Conservation (phyloP, 1,284 basidiomycete genomes). For the Marasmius fiardii region DNA sequence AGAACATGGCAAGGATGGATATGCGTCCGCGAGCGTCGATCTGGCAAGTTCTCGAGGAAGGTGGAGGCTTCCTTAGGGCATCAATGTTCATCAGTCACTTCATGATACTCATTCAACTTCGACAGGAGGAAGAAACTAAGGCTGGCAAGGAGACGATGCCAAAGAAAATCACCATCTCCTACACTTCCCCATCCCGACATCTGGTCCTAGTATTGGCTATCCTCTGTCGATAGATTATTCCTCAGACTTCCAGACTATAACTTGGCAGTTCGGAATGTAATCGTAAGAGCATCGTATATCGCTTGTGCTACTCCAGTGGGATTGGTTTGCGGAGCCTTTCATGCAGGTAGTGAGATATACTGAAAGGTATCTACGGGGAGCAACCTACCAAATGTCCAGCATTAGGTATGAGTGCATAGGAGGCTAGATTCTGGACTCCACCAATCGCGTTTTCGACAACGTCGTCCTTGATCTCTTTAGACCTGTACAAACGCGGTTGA, state of each 20-base stretch:
- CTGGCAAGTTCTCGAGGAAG: conserved; percentile 17
- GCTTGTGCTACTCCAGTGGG: conserved; percentile 29
- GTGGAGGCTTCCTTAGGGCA: conserved; percentile 16
- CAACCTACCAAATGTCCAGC: conserved; percentile 36
- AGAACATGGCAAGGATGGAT: conserved; percentile 16
- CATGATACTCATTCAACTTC: neutral
- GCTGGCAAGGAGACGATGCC: conserved; percentile 18
- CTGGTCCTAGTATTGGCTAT: too few relatives aligned
- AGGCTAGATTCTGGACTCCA: conserved; percentile 36
- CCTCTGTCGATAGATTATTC: too few relatives aligned
- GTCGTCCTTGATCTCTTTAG: conserved; percentile 34
- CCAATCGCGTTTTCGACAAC: conserved; percentile 33
- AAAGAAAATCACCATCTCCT: conserved; percentile 21
- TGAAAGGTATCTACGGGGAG: neutral
- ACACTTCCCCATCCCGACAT: too few relatives aligned
- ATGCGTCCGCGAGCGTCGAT: conserved; percentile 19
- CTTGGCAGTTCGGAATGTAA: neutral
- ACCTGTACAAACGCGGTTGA: conserved; percentile 22
- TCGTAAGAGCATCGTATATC: conserved; percentile 24
- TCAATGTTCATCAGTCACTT: conserved; percentile 10
- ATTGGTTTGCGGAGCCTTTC: conserved; percentile 31
- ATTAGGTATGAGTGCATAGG: conserved; percentile 29
- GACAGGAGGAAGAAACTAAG: conserved; percentile 24
- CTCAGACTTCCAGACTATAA: neutral
- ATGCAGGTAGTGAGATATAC: neutral